Evolutionary conservation across 306 rosid genomes (phyloP).

Genomic region (Malus domestica): DNA sequence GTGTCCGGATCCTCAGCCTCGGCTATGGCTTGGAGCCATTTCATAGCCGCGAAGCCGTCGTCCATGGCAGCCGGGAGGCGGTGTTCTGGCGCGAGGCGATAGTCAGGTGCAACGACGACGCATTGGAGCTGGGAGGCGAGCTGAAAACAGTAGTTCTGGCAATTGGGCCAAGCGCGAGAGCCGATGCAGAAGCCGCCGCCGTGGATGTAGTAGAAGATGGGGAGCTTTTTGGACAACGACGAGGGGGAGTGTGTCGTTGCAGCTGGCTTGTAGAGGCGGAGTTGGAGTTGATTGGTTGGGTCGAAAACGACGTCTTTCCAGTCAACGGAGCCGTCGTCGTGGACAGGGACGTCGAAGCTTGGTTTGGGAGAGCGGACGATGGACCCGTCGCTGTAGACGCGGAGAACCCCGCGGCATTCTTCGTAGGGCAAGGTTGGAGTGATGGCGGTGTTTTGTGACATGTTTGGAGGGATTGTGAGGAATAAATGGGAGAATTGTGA

Average conservation of each 20-base stretch:
- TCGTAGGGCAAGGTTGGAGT: conserved; percentile 16
- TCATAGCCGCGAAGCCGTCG: conserved; percentile 50
- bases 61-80: conserved; percentile 68
- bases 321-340: conserved; percentile 51
- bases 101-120: conserved; percentile 54
- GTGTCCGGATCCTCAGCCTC: conserved; percentile 31
- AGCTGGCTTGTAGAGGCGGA: conserved; percentile 71
- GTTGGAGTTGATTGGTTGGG: conserved; percentile 38
- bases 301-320: conserved; percentile 76
- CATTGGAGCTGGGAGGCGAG: conserved; percentile 49
- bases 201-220: conserved; percentile 63
- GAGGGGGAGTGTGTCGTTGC: conserved; percentile 5
- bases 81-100: conserved; percentile 77
- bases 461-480: background rate
- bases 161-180: conserved; percentile 84
- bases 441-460: background rate
- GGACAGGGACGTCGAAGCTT: conserved; percentile 40
- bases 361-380: conserved; percentile 47
- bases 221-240: conserved; percentile 27
- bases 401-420: conserved; percentile 77
- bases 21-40: conserved; percentile 68
- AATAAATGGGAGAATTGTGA: background rate
- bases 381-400: conserved; percentile 71
- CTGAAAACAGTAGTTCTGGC: conserved; percentile 68
- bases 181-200: conserved; percentile 97